Evolutionary conservation across 305 asterid species (phyloP), one percentile per base, ranked within the genome.

Genomic region (Monarda citriodora): DNA sequence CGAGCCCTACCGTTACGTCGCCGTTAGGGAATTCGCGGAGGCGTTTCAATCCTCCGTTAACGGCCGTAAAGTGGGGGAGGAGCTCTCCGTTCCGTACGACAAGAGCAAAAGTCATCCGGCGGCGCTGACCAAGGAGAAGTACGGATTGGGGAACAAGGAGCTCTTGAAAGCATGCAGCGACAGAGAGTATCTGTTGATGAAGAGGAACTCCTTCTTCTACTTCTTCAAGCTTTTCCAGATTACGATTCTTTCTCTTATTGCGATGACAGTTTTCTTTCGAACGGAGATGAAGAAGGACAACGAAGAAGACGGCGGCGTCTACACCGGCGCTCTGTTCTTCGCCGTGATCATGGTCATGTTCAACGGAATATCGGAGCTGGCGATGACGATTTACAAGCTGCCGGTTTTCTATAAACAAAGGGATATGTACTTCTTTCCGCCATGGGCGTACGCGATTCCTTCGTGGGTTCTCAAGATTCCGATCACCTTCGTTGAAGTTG

Each of bases 351-450:
- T 70, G 70, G 34, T 78, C 13, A 74, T 84, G 86, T 87, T 84
- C 78, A 84, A 84, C 18, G 95, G 95, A 55, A 49, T 78, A 63
- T 65, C 95, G 0, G 95, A 87, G 75, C 76, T 87, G 23, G 67
- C 89, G 6, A 69, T 87, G 74, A 84, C 87, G 4, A 79, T 84
- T 64, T 51, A 77, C 70, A 87, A 82, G 75, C 92, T 87, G 53
- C 92, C 95, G 1, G 85, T 80, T 1, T 87, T 87, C 58, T 87
- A 81, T 67, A 87, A 87, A 53, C 95, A 87, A 58, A 57, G 95
- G 71, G 86, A 87, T 64, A 74, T 84, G 76, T 73, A 23, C 56
- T 83, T 86, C 62, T 83, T 79, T 47, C 95, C 95, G 0, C 58
- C 95, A 0, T 86, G 95, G 95, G 83, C 87, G 7, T 86, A 83